Evolutionary conservation across 768 basidiomycete genomes (phyloP).

Genomic region (Leccinum rimulosum): DNA sequence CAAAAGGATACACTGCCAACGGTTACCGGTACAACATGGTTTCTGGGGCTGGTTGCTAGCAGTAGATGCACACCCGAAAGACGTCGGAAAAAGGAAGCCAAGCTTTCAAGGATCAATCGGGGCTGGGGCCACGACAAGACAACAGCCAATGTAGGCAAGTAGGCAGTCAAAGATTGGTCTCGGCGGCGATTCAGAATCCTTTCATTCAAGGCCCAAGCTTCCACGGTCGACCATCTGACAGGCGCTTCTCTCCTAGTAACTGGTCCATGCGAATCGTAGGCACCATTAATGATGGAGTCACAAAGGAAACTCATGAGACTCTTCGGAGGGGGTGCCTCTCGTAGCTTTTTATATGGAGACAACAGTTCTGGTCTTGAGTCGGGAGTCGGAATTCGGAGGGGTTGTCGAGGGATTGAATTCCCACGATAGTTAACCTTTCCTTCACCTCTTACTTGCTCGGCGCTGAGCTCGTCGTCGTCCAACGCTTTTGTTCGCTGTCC

Average conservation of each 20-base stretch:
- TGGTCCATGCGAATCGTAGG: background rate
- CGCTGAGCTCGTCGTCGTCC: conserved; percentile 23
- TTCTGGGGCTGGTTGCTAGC: too few species aligned
- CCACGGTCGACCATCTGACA: background rate
- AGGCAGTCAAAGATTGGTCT: background rate
- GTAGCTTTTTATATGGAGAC: too few species aligned
- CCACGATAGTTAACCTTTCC: conserved; percentile 26
- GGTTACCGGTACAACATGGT: background rate
- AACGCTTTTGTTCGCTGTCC: conserved; percentile 24
- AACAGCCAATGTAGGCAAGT: background rate
- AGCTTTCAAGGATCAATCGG: background rate
- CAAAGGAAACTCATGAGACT: background rate
- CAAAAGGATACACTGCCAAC: background rate
- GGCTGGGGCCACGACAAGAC: background rate
- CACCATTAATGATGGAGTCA: background rate
- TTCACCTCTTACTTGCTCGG: conserved; percentile 6
- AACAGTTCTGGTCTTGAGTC: too few species aligned
- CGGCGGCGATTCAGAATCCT: background rate
- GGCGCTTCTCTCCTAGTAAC: background rate
- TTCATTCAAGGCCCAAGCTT: background rate
- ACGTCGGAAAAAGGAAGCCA: background rate
- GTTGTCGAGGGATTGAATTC: conserved; percentile 13
- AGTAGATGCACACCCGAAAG: background rate
- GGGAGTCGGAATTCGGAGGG: conserved; percentile 23
- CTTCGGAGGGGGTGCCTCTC: too few species aligned